Conservation (phyloP, 1,284 basidiomycete genomes). For the Ceratobasidium papillatum region DNA sequence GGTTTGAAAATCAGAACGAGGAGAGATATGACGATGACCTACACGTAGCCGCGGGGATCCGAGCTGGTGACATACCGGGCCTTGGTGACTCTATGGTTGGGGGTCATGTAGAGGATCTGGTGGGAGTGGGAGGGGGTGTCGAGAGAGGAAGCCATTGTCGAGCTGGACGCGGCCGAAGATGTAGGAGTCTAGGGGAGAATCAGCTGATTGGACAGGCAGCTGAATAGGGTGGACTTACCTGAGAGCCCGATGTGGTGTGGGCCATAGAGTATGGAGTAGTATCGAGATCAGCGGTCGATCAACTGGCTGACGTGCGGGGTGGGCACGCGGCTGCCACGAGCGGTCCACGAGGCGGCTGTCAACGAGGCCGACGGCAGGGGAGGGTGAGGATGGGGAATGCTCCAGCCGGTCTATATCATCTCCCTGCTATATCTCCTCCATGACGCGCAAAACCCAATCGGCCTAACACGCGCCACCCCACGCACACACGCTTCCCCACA, state of each 20-base stretch:
- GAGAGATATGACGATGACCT: conserved; percentile 46
- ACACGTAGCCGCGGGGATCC: conserved; percentile 86
- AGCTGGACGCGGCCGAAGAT: background rate
- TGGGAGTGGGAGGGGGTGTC: conserved; percentile 20
- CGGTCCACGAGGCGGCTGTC: conserved; percentile 24
- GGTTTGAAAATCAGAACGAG: conserved; percentile 13
- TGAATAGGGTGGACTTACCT: conserved; percentile 14
- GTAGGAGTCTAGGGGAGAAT: conserved; percentile 14
- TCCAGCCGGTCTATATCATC: background rate
- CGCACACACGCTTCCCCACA: conserved; percentile 13
- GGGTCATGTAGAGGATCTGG: conserved; percentile 35
- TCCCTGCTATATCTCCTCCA: conserved; percentile 4
- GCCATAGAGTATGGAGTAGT: conserved; percentile 10
- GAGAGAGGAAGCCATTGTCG: conserved; percentile 5
- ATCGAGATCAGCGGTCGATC: conserved; percentile 25
- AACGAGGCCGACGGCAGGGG: conserved; percentile 5
- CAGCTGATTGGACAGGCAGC: conserved; percentile 4
- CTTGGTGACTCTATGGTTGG: conserved; percentile 39
- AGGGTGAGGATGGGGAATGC: background rate
- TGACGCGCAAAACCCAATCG: conserved; percentile 26
- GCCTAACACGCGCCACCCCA: conserved; percentile 22
- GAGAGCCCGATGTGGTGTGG: conserved; percentile 29
- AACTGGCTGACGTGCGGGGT: conserved; percentile 26
- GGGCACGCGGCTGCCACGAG: background rate
- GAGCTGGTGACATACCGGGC: conserved; percentile 85